phyloP scores from a whole-genome alignment of 192 early-diverging fungal species.

The Podila clonocystis region DNA sequence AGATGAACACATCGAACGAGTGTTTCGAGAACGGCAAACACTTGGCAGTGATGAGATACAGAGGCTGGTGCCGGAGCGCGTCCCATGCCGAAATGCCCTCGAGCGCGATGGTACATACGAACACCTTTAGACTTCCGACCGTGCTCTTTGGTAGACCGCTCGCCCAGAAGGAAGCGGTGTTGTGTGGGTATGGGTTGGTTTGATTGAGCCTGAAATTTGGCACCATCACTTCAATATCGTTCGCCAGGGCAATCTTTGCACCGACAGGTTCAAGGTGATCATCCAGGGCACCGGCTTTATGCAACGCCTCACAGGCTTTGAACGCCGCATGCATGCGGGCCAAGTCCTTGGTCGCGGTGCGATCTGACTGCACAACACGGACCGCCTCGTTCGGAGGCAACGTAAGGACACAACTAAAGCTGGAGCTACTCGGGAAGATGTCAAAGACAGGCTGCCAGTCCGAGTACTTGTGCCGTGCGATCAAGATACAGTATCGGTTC shows the following conservation, averaged over 20 bases:
- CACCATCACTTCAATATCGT: not conserved
- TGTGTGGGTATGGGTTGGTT: slow-evolving; percentile 28
- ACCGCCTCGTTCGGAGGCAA: slow-evolving; percentile 73
- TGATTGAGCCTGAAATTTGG: slow-evolving; percentile 6
- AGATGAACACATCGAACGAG: slow-evolving; percentile 44
- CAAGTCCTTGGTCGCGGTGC: slow-evolving; percentile 61
- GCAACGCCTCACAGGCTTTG: slow-evolving; percentile 75
- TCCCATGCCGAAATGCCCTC: slow-evolving; percentile 12
- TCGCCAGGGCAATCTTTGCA: slow-evolving; percentile 12
- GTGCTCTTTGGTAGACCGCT: not conserved
- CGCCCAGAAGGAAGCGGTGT: slow-evolving; percentile 53
- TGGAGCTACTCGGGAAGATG: slow-evolving; percentile 32
- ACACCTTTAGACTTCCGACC: slow-evolving; percentile 6
- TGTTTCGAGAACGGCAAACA: slow-evolving; percentile 42
- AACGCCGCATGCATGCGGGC: slow-evolving; percentile 80
- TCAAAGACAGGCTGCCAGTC: slow-evolving; percentile 64
- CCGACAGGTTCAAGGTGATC: slow-evolving; percentile 74
- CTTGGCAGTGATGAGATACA: slow-evolving; percentile 56
- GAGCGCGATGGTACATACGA: slow-evolving; percentile 39
- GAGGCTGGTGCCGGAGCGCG: slow-evolving; percentile 36
- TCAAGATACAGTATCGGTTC: slow-evolving; percentile 73
- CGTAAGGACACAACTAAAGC: slow-evolving; percentile 58
- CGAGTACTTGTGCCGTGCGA: slow-evolving; percentile 71
- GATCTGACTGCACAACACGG: slow-evolving; percentile 58
- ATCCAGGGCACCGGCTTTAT: slow-evolving; percentile 73